phyloP scores from a whole-genome alignment of 306 rosid species.

The Prinsepia uniflora region DNA sequence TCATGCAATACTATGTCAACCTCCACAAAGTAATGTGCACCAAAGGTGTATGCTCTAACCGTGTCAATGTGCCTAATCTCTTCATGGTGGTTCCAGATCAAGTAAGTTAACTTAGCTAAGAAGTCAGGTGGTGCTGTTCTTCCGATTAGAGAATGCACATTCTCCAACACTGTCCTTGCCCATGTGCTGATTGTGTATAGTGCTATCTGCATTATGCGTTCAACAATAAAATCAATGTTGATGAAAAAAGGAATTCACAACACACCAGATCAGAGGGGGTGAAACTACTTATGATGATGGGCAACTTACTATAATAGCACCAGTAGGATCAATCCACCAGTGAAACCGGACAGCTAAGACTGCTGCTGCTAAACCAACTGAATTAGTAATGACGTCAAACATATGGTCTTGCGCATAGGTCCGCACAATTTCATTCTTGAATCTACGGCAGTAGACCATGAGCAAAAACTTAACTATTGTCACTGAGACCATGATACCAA shows the following conservation, averaged over 20 bases:
- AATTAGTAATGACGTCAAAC: conserved; percentile 71
- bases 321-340: conserved; percentile 83
- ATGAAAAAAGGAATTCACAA: not conserved
- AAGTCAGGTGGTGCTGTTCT: conserved; percentile 78
- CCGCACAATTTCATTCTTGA: conserved; percentile 62
- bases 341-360: conserved; percentile 48
- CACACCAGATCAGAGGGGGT: not conserved
- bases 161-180: conserved; percentile 72
- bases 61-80: conserved; percentile 74
- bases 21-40: conserved; percentile 73
- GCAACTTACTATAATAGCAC: conserved; percentile 73
- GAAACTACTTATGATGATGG: not conserved
- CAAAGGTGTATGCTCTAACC: conserved; percentile 79
- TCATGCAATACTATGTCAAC: conserved; percentile 75
- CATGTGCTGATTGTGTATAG: conserved; percentile 71
- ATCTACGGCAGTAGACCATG: conserved; percentile 69
- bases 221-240: not conserved
- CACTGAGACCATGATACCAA: conserved; percentile 62
- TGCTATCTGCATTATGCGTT: conserved; percentile 59
- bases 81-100: conserved; percentile 81
- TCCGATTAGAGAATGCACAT: conserved; percentile 64
- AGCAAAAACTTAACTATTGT: conserved; percentile 72
- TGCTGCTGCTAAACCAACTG: conserved; percentile 83
- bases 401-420: conserved; percentile 79
- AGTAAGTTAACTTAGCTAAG: conserved; percentile 59